These are phyloP conservation scores for Cadophora sp. DNA, from an alignment of 2,329 filamentous ascomycete genomes.

Conservation along the genomic window DNA sequence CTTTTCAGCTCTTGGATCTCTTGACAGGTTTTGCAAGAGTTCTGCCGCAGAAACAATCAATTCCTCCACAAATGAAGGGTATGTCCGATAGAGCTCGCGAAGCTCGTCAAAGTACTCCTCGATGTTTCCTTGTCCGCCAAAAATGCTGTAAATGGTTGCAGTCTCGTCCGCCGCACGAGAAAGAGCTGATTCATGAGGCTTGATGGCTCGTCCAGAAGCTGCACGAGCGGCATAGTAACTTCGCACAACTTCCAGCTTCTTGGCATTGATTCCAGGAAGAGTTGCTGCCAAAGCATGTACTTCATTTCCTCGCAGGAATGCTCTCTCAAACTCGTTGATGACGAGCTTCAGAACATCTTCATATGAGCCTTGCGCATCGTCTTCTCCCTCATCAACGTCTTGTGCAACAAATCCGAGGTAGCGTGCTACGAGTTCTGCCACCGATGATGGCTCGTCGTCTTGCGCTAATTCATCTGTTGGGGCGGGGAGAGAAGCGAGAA, in stretches of 20 bases:
- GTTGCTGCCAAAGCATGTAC: constrained; percentile 87
- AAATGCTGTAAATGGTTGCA: constrained; percentile 90
- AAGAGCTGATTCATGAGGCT: constrained; percentile 91
- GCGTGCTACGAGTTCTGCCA: constrained; percentile 88
- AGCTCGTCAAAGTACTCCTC: constrained; percentile 99
- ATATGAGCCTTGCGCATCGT: constrained; percentile 86
- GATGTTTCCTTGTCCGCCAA: constrained; percentile 97
- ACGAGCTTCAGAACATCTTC: constrained; percentile 92
- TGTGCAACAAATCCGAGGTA: constrained; percentile 90
- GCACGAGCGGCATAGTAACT: constrained; percentile 91
- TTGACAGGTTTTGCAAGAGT: constrained; percentile 83
- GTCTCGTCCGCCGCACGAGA: constrained; percentile 86
- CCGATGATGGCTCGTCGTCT: constrained; percentile 98
- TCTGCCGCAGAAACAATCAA: constrained; percentile 83
- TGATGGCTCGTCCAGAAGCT: constrained; percentile 84
- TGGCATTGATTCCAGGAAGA: constrained; percentile 87
- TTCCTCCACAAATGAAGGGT: constrained; percentile 88
- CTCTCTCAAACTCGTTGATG: constrained; percentile 95
- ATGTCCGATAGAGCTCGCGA: constrained; percentile 87
- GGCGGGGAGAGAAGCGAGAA: constrained; percentile 82
- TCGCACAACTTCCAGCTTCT: constrained; percentile 88
- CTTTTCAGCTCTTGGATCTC: constrained; percentile 88
- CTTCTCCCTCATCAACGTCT: constrained; percentile 92
- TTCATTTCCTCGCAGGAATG: constrained; percentile 93
- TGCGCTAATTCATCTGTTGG: constrained; percentile 97